Evolutionary conservation across 2,329 filamentous ascomycete genomes (phyloP), one percentile per base, ranked within the genome.

Genomic region (Camillea tinctor): DNA sequence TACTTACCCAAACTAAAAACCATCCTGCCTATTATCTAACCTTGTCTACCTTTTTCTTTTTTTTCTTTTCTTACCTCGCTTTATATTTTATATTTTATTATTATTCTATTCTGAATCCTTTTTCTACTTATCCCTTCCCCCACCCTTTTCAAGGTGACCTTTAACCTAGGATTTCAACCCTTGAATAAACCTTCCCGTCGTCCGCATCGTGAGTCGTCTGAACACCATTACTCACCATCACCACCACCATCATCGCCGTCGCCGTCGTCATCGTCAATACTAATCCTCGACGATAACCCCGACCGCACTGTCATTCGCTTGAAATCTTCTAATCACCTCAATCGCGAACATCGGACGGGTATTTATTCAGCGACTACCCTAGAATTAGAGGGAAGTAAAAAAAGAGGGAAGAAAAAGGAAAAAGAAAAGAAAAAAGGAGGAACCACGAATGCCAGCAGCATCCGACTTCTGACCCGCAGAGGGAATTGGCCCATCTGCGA

Each of bases 361-460:
- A 44, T 15, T 44, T 7, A 44, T 44, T 15, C 36, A 30, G 26
- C 26, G 7, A 9, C 26, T 30, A 30, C 26, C 26, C 26, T 30
- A 30, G 26, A 30, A 30, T n/a, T 9, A 44, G 36, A 44, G 36
- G 6, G n/a, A n/a, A n/a, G n/a, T n/a, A n/a, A n/a, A n/a, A n/a
- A n/a, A n/a, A n/a, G n/a, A n/a, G n/a, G n/a, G n/a, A n/a, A n/a
- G n/a, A n/a, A n/a, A n/a, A n/a, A n/a, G n/a, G n/a, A n/a, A n/a
- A n/a, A n/a, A n/a, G n/a, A n/a, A n/a, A n/a, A n/a, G n/a, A n/a
- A n/a, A 52, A 44, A 51, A 55, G 59, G 54, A 58, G 55, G 40
- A 54, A 60, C 52, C 64, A 64, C 68, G 66, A 65, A 70, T 66
- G 60, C 61, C 60, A 65, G 67, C 60, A 56, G 67, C 60, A 56